These are phyloP conservation scores for Sarocladium strictum DNA, from an alignment of 2,329 filamentous ascomycete species.

Conservation along the genomic window DNA sequence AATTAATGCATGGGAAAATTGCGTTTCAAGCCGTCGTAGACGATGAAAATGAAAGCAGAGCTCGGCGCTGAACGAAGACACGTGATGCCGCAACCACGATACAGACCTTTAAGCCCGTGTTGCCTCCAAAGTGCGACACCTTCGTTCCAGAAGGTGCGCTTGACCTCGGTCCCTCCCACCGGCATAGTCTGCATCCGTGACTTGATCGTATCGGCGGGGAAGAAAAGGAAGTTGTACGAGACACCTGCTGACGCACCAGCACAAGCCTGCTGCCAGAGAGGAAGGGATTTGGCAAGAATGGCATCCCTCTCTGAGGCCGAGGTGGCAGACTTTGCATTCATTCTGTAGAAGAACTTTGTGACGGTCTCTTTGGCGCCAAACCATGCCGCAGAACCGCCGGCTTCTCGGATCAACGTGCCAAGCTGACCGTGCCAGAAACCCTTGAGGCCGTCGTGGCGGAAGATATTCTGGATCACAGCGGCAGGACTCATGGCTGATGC, in stretches of 20 bases:
- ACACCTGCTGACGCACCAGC: constrained; percentile 86
- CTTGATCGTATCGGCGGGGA: constrained; percentile 95
- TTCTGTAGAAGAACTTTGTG: constrained; percentile 60
- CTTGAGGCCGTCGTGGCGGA: constrained; percentile 70
- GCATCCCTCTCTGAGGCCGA: constrained; percentile 33
- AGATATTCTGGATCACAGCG: constrained; percentile 71
- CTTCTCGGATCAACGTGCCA: constrained; percentile 89
- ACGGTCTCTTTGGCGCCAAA: constrained; percentile 86
- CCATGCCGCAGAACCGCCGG: constrained; percentile 90
- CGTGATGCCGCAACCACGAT: constrained; percentile 92
- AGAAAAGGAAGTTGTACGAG: constrained; percentile 95
- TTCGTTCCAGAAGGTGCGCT: constrained; percentile 67
- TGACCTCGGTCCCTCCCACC: constrained; percentile 47
- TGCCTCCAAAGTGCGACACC: constrained; percentile 70
- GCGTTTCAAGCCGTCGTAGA: constrained; percentile 81
- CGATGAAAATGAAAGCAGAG: constrained; percentile 96
- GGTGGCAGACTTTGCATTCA: constrained; percentile 38
- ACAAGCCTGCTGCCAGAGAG: constrained; percentile 79
- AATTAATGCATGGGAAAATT: constrained; percentile 47
- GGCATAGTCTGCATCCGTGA: constrained; percentile 92
- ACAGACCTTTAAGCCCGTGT: constrained; percentile 77
- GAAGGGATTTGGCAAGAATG: constrained; percentile 50
- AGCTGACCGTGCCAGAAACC: constrained; percentile 96
- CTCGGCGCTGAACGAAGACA: constrained; percentile 82
- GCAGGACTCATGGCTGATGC: constrained; percentile 56